Evolutionary conservation across 106 monocot species (phyloP), one percentile per base, ranked within the genome.

Genomic region (Vanilla planifolia): DNA sequence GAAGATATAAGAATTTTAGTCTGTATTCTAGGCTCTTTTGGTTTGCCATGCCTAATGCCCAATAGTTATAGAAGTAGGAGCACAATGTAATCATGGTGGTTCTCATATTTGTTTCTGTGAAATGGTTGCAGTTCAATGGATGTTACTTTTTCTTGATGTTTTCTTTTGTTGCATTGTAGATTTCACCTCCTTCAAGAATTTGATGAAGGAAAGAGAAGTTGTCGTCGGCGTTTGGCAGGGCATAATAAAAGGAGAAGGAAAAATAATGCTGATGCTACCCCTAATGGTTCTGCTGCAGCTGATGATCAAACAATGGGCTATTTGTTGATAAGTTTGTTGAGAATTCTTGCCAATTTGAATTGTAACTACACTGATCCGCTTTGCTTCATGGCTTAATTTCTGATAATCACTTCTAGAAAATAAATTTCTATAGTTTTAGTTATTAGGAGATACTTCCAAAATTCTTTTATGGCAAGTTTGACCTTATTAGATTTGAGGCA

Each of bases 171-270:
- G 14, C 23, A 22, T 67, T 81, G 6, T 43, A 84, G 84, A 63
- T 84, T 84, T 75, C 84, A 84, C 43, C 78, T 72, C 59, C 79
- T 84, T 37, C 71, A 79, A 79, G 84, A 84, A 71, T 84, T 84
- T 79, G 84, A 84, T 68, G 84, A 84, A 17, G 84, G 68, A 6
- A 84, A 79, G 55, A 78, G 79, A 71, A 84, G 84, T 35, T 84
- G 84, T 22, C 75, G 84, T 1, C 71, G 84, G 7, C 75, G 84
- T 32, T 71, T 84, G 64, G 78, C 78, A 36, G 84, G 84, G 0
- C 84, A 84, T 36, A 84, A 84, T 64, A 75, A 17, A 21, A 56
- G 84, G 33, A 71, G 84, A 60, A 78, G 84, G 37, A 84, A 84
- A 60, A 61, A 67, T 29, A 63, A 60, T 65, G 64, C 84, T 47